phyloP scores from a whole-genome alignment of 495 filamentous ascomycete species.

The Neurospora sp. region DNA sequence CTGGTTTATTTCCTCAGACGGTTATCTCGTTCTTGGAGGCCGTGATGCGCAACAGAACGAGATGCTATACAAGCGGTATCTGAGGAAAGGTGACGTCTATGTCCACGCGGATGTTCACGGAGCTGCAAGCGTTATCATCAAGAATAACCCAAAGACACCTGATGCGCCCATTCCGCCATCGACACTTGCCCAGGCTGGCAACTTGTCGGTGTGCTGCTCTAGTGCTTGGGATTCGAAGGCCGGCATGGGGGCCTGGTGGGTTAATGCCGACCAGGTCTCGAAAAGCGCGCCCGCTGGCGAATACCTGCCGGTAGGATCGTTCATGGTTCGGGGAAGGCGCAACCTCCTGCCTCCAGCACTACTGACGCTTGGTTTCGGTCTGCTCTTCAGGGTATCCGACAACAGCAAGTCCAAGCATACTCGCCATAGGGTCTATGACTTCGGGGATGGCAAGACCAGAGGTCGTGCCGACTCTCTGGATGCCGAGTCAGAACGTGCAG shows the following conservation, averaged over 20 bases:
- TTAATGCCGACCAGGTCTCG: constrained; percentile 72
- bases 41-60: constrained; percentile 88
- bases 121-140: constrained; percentile 72
- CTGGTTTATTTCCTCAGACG: constrained; percentile 93
- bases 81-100: constrained; percentile 83
- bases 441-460: constrained; percentile 4
- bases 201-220: constrained; percentile 70
- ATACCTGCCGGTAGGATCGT: constrained; percentile 59
- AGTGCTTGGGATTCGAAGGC: constrained; percentile 93
- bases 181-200: constrained; percentile 83
- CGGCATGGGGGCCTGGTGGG: constrained; percentile 93
- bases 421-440: constrained; percentile 55
- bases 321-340: constrained; percentile 73
- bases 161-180: constrained; percentile 84
- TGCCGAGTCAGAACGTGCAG: background rate
- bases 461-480: constrained; percentile 1
- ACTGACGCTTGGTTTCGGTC: constrained; percentile 73
- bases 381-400: constrained; percentile 83
- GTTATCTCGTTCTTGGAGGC: constrained; percentile 81
- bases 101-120: constrained; percentile 85
- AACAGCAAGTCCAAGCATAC: constrained; percentile 74
- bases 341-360: constrained; percentile 86
- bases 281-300: constrained; percentile 74
- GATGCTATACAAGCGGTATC: constrained; percentile 71
- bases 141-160: constrained; percentile 63